Evolutionary conservation across 306 rosid genomes (phyloP).

Genomic region (Quercus glauca): DNA sequence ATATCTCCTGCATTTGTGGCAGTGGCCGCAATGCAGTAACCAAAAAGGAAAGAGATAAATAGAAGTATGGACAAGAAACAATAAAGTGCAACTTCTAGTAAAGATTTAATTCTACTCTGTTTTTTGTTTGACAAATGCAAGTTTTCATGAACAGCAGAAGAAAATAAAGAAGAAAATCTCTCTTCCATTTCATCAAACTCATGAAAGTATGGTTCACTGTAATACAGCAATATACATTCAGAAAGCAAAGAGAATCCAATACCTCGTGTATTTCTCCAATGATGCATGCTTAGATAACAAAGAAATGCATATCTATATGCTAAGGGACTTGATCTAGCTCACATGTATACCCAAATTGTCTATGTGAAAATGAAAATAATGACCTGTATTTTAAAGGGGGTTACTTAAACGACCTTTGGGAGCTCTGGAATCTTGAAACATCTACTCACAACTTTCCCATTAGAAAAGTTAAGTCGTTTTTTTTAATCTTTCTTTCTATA

Average conservation of each 20-base stretch:
- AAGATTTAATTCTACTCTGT: background rate
- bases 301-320: background rate
- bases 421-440: constrained; percentile 5
- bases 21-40: background rate
- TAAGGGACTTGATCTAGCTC: background rate
- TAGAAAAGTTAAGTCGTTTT: background rate
- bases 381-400: background rate
- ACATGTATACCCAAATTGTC: background rate
- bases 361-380: background rate
- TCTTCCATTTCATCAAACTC: background rate
- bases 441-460: constrained; percentile 13
- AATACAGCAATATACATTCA: background rate
- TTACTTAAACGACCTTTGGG: constrained; percentile 5
- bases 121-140: background rate
- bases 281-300: background rate
- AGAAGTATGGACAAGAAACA: background rate
- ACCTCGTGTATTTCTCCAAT: background rate
- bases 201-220: background rate
- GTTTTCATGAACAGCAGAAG: background rate
- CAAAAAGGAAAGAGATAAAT: no score
- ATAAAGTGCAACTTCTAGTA: background rate
- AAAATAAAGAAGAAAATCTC: background rate
- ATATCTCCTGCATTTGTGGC: background rate
- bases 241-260: background rate
- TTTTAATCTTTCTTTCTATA: background rate